phyloP scores from a whole-genome alignment of 73 alveolate species.

The Paramecium pentaurelia region DNA sequence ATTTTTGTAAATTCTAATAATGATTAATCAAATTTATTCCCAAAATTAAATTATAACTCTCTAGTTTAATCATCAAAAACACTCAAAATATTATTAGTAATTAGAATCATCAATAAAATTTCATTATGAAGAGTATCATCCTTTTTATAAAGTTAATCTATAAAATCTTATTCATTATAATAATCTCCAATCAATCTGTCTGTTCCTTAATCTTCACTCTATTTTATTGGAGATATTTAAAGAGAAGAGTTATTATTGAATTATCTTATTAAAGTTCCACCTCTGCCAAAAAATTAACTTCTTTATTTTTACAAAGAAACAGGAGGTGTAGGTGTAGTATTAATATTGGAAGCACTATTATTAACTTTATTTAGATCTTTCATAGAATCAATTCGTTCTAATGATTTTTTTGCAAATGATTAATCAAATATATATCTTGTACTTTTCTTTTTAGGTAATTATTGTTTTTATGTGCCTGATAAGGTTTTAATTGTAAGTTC shows the following conservation, averaged over 20 bases:
- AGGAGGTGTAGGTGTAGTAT: neutral
- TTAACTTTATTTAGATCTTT: neutral
- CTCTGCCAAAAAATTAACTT: neutral
- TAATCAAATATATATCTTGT: neutral
- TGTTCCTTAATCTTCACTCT: neutral
- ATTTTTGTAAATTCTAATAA: neutral
- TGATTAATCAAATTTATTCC: neutral
- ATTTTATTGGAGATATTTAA: neutral
- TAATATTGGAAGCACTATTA: neutral
- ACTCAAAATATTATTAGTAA: neutral
- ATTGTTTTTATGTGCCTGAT: neutral
- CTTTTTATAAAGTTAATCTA: neutral
- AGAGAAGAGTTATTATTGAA: neutral
- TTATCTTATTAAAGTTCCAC: neutral
- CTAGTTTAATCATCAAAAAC: neutral
- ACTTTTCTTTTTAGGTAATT: neutral
- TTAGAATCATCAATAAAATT: neutral
- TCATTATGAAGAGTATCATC: neutral
- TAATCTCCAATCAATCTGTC: constrained; percentile 33
- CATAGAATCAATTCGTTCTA: neutral
- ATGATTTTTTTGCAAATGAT: neutral
- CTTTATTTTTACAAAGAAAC: neutral
- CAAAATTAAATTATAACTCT: neutral
- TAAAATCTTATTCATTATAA: neutral
- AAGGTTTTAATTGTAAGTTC: neutral